Evolutionary conservation across 441 rosid genomes (phyloP), one percentile per base, ranked within the genome.

Genomic region (Euphorbia schlechtendalii): DNA sequence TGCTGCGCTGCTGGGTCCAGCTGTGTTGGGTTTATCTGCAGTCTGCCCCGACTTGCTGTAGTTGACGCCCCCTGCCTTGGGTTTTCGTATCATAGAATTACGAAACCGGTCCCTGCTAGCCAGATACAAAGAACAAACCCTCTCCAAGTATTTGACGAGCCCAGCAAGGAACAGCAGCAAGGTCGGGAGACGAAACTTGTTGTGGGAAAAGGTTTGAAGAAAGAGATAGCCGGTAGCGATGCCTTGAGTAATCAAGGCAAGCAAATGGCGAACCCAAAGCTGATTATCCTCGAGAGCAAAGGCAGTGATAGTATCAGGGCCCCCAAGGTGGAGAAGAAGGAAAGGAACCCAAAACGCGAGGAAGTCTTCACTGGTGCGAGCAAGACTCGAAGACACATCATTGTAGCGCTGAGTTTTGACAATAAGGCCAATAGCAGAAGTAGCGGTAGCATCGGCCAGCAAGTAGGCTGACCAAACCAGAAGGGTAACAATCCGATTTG

Each of bases 251-350:
- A 68, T 4, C 13, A 86, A 77, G 2, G 77, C 73, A 7, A 82
- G 76, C 59, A 81, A 38, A 69, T 86, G 87, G 63, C 92, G 70
- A 14, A 67, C 49, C 92, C 92, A 86, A 11, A 86, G 68, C 14
- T 76, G 79, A 61, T 86, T 86, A 60, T 84, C 92, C 66, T 84
- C 82, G 1, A 84, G 78, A 24, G 92, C 74, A 40, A 82, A 71
- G 5, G 87, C 87, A 9, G 92, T 82, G n/a, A 86, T 84, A 5
- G 89, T 81, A 74, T 80, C 92, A 1, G 92, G 89, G 7, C 89
- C 87, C 15, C 92, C 92, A n/a, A 82, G 89, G 63, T 86, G 92
- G 6, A 86, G 53, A 52, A 86, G 56, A 56, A 86, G 84, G 51
- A 84, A 84, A 0, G 89, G 89, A 18, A 83, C 83, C 92, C 92